phyloP scores from a whole-genome alignment of 139 green algal genomes.

The Chlamydomonas sphaeroides region DNA sequence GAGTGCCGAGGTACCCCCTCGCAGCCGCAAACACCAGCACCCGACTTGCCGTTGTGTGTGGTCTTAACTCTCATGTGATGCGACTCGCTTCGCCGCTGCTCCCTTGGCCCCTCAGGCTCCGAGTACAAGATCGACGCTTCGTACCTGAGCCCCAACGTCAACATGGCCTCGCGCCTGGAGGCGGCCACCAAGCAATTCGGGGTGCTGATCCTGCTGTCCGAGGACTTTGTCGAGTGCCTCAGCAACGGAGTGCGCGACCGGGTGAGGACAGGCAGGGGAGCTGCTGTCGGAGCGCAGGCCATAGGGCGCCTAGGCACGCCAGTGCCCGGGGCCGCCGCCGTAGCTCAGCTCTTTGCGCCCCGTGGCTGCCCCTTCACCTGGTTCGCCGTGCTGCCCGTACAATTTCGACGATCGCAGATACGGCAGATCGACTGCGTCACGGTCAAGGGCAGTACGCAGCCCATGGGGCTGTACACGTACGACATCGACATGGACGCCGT shows the following conservation, averaged over 20 bases:
- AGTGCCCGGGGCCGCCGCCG: not conserved
- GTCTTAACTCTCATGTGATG: too few relatives aligned
- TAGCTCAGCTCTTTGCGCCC: not conserved
- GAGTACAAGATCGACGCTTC: slow-evolving; percentile 97
- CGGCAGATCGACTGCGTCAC: slow-evolving; percentile 94
- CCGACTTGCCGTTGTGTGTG: too few relatives aligned
- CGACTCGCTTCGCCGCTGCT: too few relatives aligned
- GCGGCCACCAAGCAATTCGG: slow-evolving; percentile 96
- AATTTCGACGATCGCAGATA: too few relatives aligned
- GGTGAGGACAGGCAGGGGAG: slow-evolving; percentile 10
- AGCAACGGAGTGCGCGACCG: slow-evolving; percentile 45
- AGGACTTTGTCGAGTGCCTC: slow-evolving; percentile 80
- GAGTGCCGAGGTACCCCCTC: too few relatives aligned
- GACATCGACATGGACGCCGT: slow-evolving; percentile 62
- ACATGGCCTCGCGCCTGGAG: slow-evolving; percentile 95
- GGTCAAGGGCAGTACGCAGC: slow-evolving; percentile 90
- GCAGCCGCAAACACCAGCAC: too few relatives aligned
- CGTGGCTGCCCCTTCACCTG: not conserved
- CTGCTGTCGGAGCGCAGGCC: not conserved
- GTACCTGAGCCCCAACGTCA: slow-evolving; percentile 97
- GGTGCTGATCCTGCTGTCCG: slow-evolving; percentile 80
- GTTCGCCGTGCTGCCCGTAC: too few relatives aligned
- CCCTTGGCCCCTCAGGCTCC: slow-evolving; percentile 59
- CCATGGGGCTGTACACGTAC: slow-evolving; percentile 86
- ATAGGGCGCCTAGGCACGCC: not conserved